Evolutionary conservation across 23 red algal genomes (phyloP).

Genomic region (Gracilaria gracilis): DNA sequence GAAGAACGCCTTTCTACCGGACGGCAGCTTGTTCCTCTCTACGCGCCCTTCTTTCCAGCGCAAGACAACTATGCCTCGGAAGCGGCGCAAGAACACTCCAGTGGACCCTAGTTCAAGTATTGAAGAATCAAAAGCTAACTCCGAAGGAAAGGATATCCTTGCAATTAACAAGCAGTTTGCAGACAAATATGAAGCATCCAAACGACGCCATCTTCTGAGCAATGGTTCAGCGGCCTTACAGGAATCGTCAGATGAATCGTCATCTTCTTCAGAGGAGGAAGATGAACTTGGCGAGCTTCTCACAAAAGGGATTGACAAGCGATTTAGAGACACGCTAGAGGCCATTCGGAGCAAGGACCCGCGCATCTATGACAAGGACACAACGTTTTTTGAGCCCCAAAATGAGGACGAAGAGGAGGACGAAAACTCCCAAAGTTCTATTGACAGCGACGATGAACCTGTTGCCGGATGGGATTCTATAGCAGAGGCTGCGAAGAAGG

Average conservation of each 20-base stretch:
- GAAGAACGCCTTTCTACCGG: no score
- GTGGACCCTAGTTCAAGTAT: background rate
- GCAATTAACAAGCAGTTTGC: slow-evolving; percentile 74
- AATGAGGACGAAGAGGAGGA: slow-evolving; percentile 6
- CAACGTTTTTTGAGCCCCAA: slow-evolving; percentile 29
- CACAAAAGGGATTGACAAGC: slow-evolving; percentile 84
- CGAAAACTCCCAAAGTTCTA: slow-evolving; percentile 18
- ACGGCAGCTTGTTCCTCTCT: background rate
- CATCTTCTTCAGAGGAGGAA: slow-evolving; percentile 70
- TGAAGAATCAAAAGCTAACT: background rate
- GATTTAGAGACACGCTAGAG: slow-evolving; percentile 69
- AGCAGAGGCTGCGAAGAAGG: slow-evolving; percentile 52
- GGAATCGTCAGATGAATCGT: slow-evolving; percentile 27
- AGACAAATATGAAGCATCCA: slow-evolving; percentile 66
- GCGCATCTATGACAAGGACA: slow-evolving; percentile 76
- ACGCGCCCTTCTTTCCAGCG: background rate
- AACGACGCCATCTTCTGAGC: slow-evolving; percentile 69
- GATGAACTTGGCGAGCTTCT: slow-evolving; percentile 92
- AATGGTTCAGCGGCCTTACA: slow-evolving; percentile 34
- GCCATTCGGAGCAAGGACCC: slow-evolving; percentile 81
- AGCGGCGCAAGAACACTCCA: background rate
- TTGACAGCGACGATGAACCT: slow-evolving; percentile 81
- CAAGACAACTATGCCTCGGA: background rate
- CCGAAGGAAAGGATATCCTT: slow-evolving; percentile 4
- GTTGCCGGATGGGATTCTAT: slow-evolving; percentile 90